phyloP scores from a whole-genome alignment of 345 rosid genomes.

The Eucalyptus urophylla region DNA sequence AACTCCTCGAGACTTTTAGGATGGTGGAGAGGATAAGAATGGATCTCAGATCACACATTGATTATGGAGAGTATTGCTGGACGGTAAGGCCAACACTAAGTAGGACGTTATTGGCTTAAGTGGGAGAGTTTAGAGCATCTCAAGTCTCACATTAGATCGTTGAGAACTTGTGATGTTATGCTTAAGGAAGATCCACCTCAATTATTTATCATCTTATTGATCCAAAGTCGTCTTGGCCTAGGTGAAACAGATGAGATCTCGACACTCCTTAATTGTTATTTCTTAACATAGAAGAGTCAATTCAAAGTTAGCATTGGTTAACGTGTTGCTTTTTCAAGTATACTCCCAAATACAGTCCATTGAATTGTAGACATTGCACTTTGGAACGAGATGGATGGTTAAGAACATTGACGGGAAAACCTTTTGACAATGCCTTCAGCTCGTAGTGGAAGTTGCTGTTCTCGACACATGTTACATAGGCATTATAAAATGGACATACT shows the following conservation, averaged over 20 bases:
- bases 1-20: neutral
- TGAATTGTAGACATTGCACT: neutral
- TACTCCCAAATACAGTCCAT: neutral
- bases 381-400: neutral
- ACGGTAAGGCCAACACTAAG: neutral
- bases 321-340: neutral
- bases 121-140: neutral
- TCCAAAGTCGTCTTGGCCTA: neutral
- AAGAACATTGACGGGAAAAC: neutral
- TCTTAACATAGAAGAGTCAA: neutral
- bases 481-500: neutral
- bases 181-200: neutral
- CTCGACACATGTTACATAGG: neutral
- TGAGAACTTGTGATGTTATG: neutral
- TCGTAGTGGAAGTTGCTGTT: neutral
- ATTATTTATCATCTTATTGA: neutral
- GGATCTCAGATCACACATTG: neutral
- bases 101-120: neutral
- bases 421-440: neutral
- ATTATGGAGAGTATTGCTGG: neutral
- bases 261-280: neutral
- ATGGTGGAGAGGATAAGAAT: neutral
- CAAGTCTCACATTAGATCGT: neutral
- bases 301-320: neutral
- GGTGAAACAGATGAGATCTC: neutral